Evolutionary conservation across 257 asterid genomes (phyloP).

Genomic region (Nicotiana paniculata): DNA sequence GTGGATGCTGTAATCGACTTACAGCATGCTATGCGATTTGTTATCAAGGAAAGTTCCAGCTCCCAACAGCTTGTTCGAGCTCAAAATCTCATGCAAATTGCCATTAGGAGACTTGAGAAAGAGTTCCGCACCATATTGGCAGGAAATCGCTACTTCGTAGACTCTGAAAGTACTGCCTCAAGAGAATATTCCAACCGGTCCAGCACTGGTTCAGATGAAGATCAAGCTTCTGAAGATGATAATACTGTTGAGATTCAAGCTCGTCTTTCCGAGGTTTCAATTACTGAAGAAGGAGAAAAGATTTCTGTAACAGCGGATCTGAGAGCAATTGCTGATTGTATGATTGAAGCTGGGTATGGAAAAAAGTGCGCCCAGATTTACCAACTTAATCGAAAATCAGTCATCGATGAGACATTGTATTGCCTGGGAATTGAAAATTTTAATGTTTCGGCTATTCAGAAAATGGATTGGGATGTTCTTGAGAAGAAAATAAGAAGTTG

Average conservation of each 20-base stretch:
- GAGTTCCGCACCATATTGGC: slow-evolving; percentile 50
- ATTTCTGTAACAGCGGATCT: slow-evolving; percentile 35
- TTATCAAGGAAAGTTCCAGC: slow-evolving; percentile 28
- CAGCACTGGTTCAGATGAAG: slow-evolving; percentile 30
- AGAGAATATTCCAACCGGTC: slow-evolving; percentile 22
- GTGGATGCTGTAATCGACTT: slow-evolving; percentile 40
- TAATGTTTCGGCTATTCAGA: slow-evolving; percentile 48
- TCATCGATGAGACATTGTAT: slow-evolving; percentile 66
- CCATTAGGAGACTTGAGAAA: slow-evolving; percentile 55
- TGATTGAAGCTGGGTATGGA: slow-evolving; percentile 62
- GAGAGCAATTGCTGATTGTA: slow-evolving; percentile 61
- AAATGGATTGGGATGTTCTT: slow-evolving; percentile 58
- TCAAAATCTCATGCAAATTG: slow-evolving; percentile 63
- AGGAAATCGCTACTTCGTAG: slow-evolving; percentile 33
- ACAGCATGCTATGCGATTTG: slow-evolving; percentile 53
- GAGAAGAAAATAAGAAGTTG: slow-evolving; percentile 54
- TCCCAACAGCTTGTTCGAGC: slow-evolving; percentile 40
- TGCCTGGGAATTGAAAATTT: slow-evolving; percentile 53
- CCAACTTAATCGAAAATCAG: slow-evolving; percentile 53
- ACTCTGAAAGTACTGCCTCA: slow-evolving; percentile 44
- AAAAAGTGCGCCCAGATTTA: slow-evolving; percentile 60
- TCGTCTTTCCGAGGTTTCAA: neutral
- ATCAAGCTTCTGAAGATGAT: slow-evolving; percentile 39
- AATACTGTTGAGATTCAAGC: neutral
- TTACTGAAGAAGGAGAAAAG: neutral